A percentile compares a stretch with the other conserved stretches of the same genome.
Conservation (phyloP, 441 rosid genomes). For the Theobroma grandiflorum region DNA sequence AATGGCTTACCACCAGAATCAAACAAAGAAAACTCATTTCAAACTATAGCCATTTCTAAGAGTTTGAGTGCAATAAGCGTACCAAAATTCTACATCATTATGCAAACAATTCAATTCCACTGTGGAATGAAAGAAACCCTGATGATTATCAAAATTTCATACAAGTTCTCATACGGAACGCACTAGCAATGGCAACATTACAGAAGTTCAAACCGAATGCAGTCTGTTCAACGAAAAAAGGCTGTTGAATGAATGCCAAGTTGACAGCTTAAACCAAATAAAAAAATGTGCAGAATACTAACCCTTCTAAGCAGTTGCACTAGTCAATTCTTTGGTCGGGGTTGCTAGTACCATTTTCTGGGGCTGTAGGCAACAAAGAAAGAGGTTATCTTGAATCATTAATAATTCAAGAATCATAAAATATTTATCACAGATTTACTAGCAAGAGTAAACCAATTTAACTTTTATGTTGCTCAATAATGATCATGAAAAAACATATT, state of each 20-base stretch:
- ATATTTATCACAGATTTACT: not conserved
- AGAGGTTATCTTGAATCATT: not conserved
- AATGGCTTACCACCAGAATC: no score
- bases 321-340: conserved; percentile 38
- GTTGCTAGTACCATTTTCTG: conserved; percentile 40
- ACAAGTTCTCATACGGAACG: not conserved
- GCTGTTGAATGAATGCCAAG: not conserved
- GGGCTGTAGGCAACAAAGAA: conserved; percentile 48
- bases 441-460: not conserved
- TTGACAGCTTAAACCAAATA: not conserved
- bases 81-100: not conserved
- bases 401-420: not conserved
- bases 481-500: not conserved
- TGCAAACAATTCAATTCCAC: not conserved
- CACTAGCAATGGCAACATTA: not conserved
- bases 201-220: not conserved
- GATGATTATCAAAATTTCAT: not conserved
- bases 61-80: not conserved
- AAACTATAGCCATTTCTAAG: not conserved
- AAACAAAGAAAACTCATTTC: not conserved
- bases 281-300: not conserved
- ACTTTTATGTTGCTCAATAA: not conserved
- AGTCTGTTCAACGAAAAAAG: not conserved
- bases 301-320: conserved; percentile 39
- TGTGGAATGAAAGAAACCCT: not conserved